phyloP scores from a whole-genome alignment of 2,329 filamentous ascomycete genomes.

The Acrodontium crateriforme region DNA sequence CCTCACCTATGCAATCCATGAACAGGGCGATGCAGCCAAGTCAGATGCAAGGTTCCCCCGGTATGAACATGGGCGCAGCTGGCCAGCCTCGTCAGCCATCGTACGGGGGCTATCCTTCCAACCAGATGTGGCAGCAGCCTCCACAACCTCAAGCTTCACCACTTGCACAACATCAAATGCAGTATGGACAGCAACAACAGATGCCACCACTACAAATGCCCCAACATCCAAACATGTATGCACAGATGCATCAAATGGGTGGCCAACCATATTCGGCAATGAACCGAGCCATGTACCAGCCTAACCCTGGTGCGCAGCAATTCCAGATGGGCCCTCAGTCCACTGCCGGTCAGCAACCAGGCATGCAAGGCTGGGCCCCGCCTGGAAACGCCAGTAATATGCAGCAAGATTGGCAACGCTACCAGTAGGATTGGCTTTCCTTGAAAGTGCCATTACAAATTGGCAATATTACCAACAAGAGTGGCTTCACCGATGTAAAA shows the following conservation, averaged over 20 bases:
- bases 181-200: constrained; percentile 32
- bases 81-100: constrained; percentile 28
- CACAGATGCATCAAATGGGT: constrained; percentile 33
- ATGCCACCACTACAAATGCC: constrained; percentile 37
- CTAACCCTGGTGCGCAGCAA: constrained; percentile 29
- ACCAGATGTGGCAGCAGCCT: constrained; percentile 36
- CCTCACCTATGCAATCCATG: constrained; percentile 60
- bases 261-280: constrained; percentile 30
- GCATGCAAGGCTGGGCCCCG: constrained; percentile 38
- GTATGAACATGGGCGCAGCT: constrained; percentile 29
- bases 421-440: too few relatives aligned
- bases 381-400: constrained; percentile 24
- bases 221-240: constrained; percentile 31
- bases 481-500: too few relatives aligned
- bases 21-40: constrained; percentile 40
- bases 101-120: constrained; percentile 30
- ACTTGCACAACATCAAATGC: constrained; percentile 32
- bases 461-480: constrained; percentile 29
- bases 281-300: constrained; percentile 37
- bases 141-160: constrained; percentile 36
- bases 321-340: constrained; percentile 23
- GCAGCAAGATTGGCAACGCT: constrained; percentile 13
- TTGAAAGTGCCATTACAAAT: constrained; percentile 19
- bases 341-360: constrained; percentile 33
- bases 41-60: constrained; percentile 52